Evolutionary conservation across 352 stramenopile species (phyloP).

Genomic region (Globisporangium radiosum): DNA sequence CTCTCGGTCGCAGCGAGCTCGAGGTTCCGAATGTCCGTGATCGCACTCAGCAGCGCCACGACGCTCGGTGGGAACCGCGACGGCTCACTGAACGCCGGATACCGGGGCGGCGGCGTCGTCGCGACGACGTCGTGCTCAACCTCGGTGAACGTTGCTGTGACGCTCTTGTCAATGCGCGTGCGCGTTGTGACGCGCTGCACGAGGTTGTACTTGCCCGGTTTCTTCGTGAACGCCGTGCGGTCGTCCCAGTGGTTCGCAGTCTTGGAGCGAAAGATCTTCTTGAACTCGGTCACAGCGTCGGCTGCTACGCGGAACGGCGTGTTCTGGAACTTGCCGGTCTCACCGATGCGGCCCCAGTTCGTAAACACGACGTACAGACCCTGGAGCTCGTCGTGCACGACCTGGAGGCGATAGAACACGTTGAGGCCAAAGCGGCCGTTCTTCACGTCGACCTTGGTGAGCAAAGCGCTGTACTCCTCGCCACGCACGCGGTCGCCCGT

Average conservation of each 20-base stretch:
- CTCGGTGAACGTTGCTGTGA: constrained; percentile 49
- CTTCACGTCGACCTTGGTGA: constrained; percentile 76
- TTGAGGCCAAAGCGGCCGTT: constrained; percentile 67
- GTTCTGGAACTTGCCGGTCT: constrained; percentile 73
- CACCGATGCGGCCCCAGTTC: constrained; percentile 76
- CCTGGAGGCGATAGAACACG: constrained; percentile 68
- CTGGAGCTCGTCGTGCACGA: constrained; percentile 67
- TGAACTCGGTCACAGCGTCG: constrained; percentile 63
- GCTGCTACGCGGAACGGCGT: constrained; percentile 50
- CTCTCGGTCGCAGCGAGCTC: constrained; percentile 50
- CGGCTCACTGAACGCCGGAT: constrained; percentile 27
- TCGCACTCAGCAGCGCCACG: constrained; percentile 46
- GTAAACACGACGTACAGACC: constrained; percentile 69
- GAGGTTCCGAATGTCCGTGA: constrained; percentile 67
- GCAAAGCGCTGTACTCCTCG: constrained; percentile 42
- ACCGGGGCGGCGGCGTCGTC: not conserved
- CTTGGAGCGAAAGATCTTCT: constrained; percentile 79
- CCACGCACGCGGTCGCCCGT: constrained; percentile 19
- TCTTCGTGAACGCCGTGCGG: constrained; percentile 44
- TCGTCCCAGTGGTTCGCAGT: constrained; percentile 63
- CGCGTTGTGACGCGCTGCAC: constrained; percentile 50
- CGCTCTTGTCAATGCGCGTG: constrained; percentile 46
- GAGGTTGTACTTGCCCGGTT: constrained; percentile 69
- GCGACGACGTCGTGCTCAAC: constrained; percentile 16
- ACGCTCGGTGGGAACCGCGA: constrained; percentile 25